Base-by-base conservation (phyloP, 2,329 filamentous ascomycete genomes). In the Aspergillus glaucus region DNA sequence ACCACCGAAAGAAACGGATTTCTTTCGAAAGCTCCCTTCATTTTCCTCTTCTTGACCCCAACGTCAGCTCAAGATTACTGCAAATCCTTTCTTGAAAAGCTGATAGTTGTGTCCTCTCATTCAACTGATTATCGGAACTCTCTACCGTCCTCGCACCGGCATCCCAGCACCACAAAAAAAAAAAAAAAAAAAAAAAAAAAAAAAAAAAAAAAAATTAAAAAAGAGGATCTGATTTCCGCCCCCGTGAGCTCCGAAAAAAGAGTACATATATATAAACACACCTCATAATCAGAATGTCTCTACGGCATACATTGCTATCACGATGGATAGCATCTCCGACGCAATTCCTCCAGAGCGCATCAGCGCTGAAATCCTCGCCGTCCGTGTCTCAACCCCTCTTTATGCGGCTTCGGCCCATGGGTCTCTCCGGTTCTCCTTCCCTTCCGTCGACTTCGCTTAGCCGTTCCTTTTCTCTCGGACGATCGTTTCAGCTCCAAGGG, bases 301-400 rank as follows among this genome's bases (percentile, higher is more conserved):
- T 53, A 15, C 51, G 44, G 28, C 42, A 46, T 17, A 21, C 46
- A n/a, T 46, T 48, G 17, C 34, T 57, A 26, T 50, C 37, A 21
- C 37, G 37, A 40, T 40, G 37, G 37, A 6, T 40, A 12, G 10
- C 15, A 3, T 12, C 17, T 21, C 40, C 47, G 24, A 24, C 43
- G 28, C 12, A 24, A 43, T 32, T 28, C 17, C 34, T 41, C 34
- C 40, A 42, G 15, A 34, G 30, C 8, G 28, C n/a, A 14, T 32
- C 26, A n/a, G 10, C 7, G 14, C 24, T 21, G 32, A 46, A 19
- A 28, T 24, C 14, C 17, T 6, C 24, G 19, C 21, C 40, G 10
- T 39, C 41, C 46, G n/a, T 14, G 34, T 28, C 46, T 15, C 21
- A 28, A 44, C 30, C 34, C 2, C 34, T 36, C 34, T 19, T 21